Evolutionary conservation across 805 yeast species (phyloP).

Genomic region (Torulaspora indica): DNA sequence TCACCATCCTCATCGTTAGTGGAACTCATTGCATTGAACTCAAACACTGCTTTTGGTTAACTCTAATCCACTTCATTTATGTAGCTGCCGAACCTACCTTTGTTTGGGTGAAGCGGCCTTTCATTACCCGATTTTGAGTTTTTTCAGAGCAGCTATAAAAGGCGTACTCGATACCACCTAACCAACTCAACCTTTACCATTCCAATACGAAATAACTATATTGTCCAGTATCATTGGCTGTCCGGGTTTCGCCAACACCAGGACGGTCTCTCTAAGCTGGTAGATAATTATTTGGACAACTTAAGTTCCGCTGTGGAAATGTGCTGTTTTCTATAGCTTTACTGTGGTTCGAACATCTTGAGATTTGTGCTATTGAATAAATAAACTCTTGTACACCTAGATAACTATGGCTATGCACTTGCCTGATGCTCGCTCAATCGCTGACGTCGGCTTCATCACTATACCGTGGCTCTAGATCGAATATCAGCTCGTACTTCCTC

Average conservation of each 20-base stretch:
- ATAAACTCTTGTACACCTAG: not conserved
- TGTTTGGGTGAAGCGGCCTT: not conserved
- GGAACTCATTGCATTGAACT: slow-evolving; percentile 3
- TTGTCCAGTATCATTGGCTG: slow-evolving; percentile 32
- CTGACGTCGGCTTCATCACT: slow-evolving; percentile 32
- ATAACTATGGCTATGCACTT: too few species aligned
- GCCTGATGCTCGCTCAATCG: slow-evolving; percentile 18
- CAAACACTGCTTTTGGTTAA: not conserved
- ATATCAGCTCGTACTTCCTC: slow-evolving; percentile 36
- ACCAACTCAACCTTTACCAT: not conserved
- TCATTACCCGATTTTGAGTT: not conserved
- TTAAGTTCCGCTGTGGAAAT: slow-evolving; percentile 29
- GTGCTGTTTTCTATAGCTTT: slow-evolving; percentile 21
- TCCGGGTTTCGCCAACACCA: slow-evolving; percentile 22
- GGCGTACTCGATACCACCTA: not conserved
- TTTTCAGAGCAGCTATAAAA: not conserved
- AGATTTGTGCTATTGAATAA: not conserved
- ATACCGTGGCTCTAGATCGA: slow-evolving; percentile 35
- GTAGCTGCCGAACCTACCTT: not conserved
- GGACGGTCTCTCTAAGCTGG: slow-evolving; percentile 33
- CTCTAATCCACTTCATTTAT: too few species aligned
- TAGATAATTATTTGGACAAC: slow-evolving; percentile 23
- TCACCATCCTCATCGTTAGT: slow-evolving; percentile 2
- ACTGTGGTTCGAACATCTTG: slow-evolving; percentile 27
- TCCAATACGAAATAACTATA: slow-evolving; percentile 9